phyloP scores from a whole-genome alignment of 495 filamentous ascomycete species.

The Trichoderma reesei region DNA sequence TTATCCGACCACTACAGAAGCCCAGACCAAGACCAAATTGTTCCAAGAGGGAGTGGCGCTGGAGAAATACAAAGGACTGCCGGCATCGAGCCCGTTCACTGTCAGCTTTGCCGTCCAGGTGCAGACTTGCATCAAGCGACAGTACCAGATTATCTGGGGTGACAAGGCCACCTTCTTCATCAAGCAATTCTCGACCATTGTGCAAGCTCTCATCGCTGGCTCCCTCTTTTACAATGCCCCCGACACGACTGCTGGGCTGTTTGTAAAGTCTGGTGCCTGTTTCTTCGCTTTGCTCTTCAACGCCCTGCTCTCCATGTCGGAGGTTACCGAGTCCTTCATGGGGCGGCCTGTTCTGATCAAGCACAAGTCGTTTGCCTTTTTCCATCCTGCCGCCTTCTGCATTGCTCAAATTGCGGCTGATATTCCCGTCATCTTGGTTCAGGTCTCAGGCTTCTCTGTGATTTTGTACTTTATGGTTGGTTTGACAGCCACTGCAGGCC shows the following conservation, averaged over 20 bases:
- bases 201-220: slow-evolving; percentile 57
- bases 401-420: slow-evolving; percentile 71
- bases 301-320: slow-evolving; percentile 64
- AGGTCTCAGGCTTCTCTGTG: slow-evolving; percentile 61
- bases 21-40: slow-evolving; percentile 33
- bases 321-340: slow-evolving; percentile 61
- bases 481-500: slow-evolving; percentile 57
- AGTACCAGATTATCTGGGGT: slow-evolving; percentile 50
- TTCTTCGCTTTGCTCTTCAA: slow-evolving; percentile 81
- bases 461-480: slow-evolving; percentile 72
- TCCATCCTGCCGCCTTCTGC: slow-evolving; percentile 68
- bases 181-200: slow-evolving; percentile 54
- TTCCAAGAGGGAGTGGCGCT: slow-evolving; percentile 41
- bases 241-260: slow-evolving; percentile 41
- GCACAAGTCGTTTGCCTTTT: slow-evolving; percentile 78
- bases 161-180: slow-evolving; percentile 51
- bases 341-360: slow-evolving; percentile 68
- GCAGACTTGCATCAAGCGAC: slow-evolving; percentile 42
- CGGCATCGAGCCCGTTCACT: slow-evolving; percentile 43
- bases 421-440: slow-evolving; percentile 57
- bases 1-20: slow-evolving; percentile 36
- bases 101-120: slow-evolving; percentile 50
- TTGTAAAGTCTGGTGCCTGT: slow-evolving; percentile 43
- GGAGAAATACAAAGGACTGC: slow-evolving; percentile 33
- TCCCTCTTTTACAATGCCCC: slow-evolving; percentile 67